phyloP scores from a whole-genome alignment of 2,329 filamentous ascomycete genomes.

The Zasmidium cellare region DNA sequence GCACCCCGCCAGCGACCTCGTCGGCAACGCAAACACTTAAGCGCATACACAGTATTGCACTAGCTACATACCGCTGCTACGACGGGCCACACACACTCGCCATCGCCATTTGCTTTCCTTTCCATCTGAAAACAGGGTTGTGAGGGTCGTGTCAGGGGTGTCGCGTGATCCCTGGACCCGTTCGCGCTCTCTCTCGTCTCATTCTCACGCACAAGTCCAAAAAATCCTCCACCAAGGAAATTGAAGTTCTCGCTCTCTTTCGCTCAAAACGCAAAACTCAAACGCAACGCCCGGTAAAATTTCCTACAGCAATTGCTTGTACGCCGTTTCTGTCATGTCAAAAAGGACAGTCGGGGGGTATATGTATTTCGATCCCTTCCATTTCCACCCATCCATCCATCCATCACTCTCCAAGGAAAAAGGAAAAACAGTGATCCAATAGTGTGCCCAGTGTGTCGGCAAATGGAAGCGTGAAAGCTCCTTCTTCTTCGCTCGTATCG shows the following conservation, averaged over 20 bases:
- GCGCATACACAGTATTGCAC: neutral
- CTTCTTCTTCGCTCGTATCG: neutral
- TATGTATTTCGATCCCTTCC: constrained; percentile 2
- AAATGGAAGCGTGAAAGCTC: neutral
- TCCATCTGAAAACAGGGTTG: neutral
- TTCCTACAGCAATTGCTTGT: too few species aligned
- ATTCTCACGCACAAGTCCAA: neutral
- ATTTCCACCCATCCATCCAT: neutral
- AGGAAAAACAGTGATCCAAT: neutral
- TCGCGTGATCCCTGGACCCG: constrained; percentile 5
- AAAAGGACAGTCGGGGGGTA: constrained; percentile 7
- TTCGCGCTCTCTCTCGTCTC: too few species aligned
- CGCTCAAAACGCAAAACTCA: too few species aligned
- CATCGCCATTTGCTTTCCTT: neutral
- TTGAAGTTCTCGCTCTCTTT: neutral
- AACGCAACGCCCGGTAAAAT: constrained; percentile 1
- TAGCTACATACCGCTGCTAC: constrained; percentile 8
- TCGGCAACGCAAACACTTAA: neutral
- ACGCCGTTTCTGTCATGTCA: constrained; percentile 3
- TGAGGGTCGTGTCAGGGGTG: neutral
- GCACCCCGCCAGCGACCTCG: neutral
- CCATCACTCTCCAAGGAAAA: neutral
- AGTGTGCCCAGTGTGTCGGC: neutral
- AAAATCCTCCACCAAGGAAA: neutral
- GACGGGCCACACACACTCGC: neutral